These are phyloP conservation scores for Citrus glauca DNA, from an alignment of 345 rosid genomes.

Conservation along the genomic window DNA sequence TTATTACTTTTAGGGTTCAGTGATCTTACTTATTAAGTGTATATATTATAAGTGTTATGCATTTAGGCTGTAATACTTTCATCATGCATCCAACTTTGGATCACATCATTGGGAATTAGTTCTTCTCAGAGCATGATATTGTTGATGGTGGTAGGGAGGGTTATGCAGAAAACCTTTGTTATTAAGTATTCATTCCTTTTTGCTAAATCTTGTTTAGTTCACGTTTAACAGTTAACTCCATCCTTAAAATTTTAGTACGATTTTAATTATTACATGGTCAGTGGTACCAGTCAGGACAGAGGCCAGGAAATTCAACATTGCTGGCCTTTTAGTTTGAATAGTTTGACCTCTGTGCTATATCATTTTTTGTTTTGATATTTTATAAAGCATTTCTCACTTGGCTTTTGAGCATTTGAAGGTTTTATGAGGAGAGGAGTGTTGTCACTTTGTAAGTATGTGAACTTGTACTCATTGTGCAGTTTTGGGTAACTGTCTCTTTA, in stretches of 20 bases:
- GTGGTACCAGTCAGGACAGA: neutral
- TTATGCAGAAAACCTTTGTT: neutral
- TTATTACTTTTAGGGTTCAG: neutral
- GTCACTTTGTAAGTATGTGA: slow-evolving; percentile 14
- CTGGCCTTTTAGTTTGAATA: neutral
- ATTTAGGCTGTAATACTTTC: neutral
- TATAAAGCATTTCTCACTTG: slow-evolving; percentile 15
- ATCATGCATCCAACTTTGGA: neutral
- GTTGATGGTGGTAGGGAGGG: neutral
- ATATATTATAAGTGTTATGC: neutral
- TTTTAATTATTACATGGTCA: neutral
- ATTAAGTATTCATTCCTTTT: neutral
- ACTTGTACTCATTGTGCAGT: slow-evolving; percentile 1
- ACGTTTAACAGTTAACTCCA: neutral
- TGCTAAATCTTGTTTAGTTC: neutral
- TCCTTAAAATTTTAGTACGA: neutral
- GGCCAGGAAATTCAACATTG: neutral
- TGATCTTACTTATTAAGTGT: neutral
- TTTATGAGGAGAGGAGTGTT: slow-evolving; percentile 17
- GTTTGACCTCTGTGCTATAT: neutral
- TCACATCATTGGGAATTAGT: neutral
- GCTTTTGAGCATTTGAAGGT: slow-evolving; percentile 14
- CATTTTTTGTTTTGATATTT: neutral
- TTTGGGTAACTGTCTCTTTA: neutral
- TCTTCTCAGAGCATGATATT: neutral